phyloP scores from a whole-genome alignment of 2,329 filamentous ascomycete genomes.

The Penicillium sp. region DNA sequence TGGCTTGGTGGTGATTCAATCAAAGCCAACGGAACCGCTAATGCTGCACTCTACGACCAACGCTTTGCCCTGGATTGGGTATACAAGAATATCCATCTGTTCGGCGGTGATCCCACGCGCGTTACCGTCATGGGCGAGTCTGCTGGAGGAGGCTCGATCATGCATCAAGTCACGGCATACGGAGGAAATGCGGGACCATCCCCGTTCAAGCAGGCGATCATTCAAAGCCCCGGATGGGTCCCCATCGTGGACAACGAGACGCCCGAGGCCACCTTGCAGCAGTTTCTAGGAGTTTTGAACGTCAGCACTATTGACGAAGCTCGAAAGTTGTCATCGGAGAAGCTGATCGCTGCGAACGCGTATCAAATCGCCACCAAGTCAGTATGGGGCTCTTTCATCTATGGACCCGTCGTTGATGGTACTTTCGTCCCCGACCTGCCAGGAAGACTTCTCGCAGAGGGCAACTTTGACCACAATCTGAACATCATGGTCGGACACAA shows the following conservation, averaged over 20 bases:
- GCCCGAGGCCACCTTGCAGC: slow-evolving; percentile 44
- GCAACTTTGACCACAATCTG: slow-evolving; percentile 48
- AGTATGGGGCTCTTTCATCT: slow-evolving; percentile 48
- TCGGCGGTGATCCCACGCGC: slow-evolving; percentile 55
- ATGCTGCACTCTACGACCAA: slow-evolving; percentile 57
- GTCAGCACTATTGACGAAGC: slow-evolving; percentile 50
- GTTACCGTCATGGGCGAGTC: slow-evolving; percentile 51
- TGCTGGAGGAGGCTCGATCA: slow-evolving; percentile 56
- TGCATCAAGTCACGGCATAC: slow-evolving; percentile 59
- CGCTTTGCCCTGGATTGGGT: slow-evolving; percentile 61
- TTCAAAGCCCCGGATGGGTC: slow-evolving; percentile 47
- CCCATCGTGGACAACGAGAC: slow-evolving; percentile 36
- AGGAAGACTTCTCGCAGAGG: slow-evolving; percentile 47
- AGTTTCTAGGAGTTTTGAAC: slow-evolving; percentile 46
- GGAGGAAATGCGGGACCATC: slow-evolving; percentile 47
- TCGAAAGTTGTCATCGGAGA: slow-evolving; percentile 42
- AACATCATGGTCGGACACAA: slow-evolving; percentile 52
- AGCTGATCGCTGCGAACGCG: slow-evolving; percentile 48
- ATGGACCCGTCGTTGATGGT: slow-evolving; percentile 53
- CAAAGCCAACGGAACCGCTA: slow-evolving; percentile 48
- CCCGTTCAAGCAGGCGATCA: slow-evolving; percentile 44
- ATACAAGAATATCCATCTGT: slow-evolving; percentile 55
- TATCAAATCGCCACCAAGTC: slow-evolving; percentile 41
- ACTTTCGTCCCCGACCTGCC: slow-evolving; percentile 53
- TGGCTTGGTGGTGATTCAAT: slow-evolving; percentile 51